phyloP scores from a whole-genome alignment of 2,329 filamentous ascomycete genomes.

The Botryosphaeria dothidea region DNA sequence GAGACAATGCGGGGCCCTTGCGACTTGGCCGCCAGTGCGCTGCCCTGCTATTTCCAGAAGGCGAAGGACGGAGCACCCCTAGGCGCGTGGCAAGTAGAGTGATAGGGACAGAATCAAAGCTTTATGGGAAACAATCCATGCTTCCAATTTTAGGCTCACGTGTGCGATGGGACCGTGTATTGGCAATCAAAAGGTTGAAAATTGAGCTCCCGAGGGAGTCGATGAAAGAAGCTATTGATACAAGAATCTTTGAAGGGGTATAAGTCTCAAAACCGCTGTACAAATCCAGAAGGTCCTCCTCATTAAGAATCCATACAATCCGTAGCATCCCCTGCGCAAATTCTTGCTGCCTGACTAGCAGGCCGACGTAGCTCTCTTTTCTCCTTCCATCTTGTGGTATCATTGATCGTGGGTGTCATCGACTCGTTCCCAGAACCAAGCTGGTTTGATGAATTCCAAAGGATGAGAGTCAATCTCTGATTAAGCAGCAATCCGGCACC shows the following conservation, averaged over 20 bases:
- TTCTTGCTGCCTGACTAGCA: neutral
- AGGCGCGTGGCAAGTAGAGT: neutral
- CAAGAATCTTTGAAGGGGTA: conserved; percentile 16
- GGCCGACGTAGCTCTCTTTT: neutral
- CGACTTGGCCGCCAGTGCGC: neutral
- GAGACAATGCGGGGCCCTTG: neutral
- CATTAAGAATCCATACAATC: conserved; percentile 15
- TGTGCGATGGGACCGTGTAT: neutral
- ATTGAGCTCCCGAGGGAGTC: neutral
- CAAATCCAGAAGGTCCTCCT: conserved; percentile 4
- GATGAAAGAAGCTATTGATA: conserved; percentile 7
- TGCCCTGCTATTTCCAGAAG: neutral
- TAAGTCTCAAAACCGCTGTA: neutral
- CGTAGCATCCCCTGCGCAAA: neutral
- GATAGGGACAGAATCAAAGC: neutral
- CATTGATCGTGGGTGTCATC: conserved; percentile 16
- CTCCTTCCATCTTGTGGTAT: conserved; percentile 1
- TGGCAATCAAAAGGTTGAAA: neutral
- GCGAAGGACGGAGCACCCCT: neutral
- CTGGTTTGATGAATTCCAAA: conserved; percentile 5
- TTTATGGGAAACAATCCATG: neutral
- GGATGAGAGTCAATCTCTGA: conserved; percentile 15
- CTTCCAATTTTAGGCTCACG: neutral
- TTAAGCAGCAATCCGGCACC: conserved; percentile 16
- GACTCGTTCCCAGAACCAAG: conserved; percentile 18